Conservation (phyloP, 805 yeast genomes). For the Hanseniaspora meyeri region DNA sequence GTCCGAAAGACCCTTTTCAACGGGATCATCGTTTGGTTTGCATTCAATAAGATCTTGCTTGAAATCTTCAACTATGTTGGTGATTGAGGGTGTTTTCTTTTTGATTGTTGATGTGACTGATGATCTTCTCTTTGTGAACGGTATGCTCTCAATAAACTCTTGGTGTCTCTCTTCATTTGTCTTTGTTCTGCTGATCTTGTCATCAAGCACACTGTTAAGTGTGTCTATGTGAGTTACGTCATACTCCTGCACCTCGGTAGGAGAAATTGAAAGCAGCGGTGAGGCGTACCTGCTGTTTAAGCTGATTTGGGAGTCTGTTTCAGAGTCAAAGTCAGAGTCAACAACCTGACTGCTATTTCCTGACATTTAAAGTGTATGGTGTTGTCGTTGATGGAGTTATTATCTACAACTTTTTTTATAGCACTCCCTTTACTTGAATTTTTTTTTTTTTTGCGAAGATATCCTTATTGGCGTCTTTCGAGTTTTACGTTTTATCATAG, state of each 20-base stretch:
- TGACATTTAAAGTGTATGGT: neutral
- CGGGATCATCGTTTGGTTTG: neutral
- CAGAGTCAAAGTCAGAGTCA: neutral
- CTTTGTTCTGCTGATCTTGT: neutral
- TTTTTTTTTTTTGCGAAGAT: neutral
- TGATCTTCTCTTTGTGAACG: neutral
- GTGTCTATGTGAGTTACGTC: neutral
- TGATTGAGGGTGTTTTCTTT: neutral
- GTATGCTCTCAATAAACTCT: neutral
- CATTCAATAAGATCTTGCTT: neutral
- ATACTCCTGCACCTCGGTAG: neutral
- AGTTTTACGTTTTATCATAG: too few species aligned
- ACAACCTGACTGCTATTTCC: neutral
- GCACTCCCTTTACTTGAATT: neutral
- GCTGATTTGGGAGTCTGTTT: neutral
- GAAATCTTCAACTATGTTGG: neutral
- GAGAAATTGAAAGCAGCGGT: neutral
- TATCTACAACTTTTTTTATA: too few species aligned
- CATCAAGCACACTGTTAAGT: neutral
- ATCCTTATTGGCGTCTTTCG: too few species aligned
- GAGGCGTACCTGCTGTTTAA: neutral
- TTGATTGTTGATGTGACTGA: neutral
- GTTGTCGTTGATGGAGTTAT: neutral
- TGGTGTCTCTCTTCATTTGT: conserved; percentile 3
- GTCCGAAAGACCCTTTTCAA: neutral